Evolutionary conservation across 495 filamentous ascomycete species (phyloP), one percentile per base, ranked within the genome.

Genomic region (Ramalina peruviana): DNA sequence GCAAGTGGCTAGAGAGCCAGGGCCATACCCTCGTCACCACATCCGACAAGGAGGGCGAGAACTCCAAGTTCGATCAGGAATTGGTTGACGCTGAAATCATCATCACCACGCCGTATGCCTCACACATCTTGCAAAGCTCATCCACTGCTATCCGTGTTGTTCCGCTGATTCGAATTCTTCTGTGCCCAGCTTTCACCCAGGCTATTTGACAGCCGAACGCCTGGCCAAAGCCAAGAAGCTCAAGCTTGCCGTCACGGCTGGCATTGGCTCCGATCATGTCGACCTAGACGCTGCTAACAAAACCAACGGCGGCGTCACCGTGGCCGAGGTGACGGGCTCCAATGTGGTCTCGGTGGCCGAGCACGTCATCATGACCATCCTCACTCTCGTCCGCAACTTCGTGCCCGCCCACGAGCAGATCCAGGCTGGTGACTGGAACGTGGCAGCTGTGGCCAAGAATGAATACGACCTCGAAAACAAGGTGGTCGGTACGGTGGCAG

Each of bases 301-400:
- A 72, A 96, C 89, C 67, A 98, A 98, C 67, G 92, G 92, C 60
- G 92, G 92, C 65, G 72, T 98, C 69, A 98, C 88, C 53, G 92
- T 98, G 43, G 88, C 88, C 49, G 92, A 98, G 63, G 92, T 96
- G 57, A 98, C 92, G 13, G 92, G 92, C 60, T 87, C 80, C 66
- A 92, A 92, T 63, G 86, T 92, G 51, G 85, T 88, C 59, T 92
- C 86, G 46, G 86, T 92, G 43, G 86, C 86, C 50, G 86, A 92
- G 72, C 86, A 98, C 72, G 92, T 98, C 53, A 70, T 98, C 69
- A 97, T 98, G 92, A 98, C 92, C 60, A 96, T 97, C 72, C 88
- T 98, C 40, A 66, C 76, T 53, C 81, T 98, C 40, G 88, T 98
- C 61, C 88, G 92, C 71, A 98, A 98, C 80, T 97, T 94, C 65